Percentiles rank a stretch among this genome's conserved stretches.
Conservation (phyloP, 305 asterid genomes). For the Solanum aculeatissimum region DNA sequence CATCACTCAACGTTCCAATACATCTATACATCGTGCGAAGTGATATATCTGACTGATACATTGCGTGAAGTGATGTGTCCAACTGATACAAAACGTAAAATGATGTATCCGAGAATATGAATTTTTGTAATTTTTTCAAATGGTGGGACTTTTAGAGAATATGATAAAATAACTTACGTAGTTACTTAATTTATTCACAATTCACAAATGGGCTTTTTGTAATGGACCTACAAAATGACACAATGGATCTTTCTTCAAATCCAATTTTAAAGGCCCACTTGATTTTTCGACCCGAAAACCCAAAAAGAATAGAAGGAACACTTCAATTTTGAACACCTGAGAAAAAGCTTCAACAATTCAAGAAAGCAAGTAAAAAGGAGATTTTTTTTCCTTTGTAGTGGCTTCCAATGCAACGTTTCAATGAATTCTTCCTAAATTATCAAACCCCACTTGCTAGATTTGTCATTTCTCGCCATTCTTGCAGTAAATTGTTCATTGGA, state of each 20-base stretch:
- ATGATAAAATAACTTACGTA: too few relatives aligned
- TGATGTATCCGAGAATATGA: too few relatives aligned
- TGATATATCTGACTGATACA: too few relatives aligned
- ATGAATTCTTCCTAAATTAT: not conserved
- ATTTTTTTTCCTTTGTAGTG: not conserved
- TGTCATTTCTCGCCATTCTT: slow-evolving; percentile 11
- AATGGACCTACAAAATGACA: too few relatives aligned
- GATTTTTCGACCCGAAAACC: not conserved
- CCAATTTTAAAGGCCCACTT: not conserved
- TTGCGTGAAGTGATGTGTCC: too few relatives aligned
- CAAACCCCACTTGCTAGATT: slow-evolving; percentile 6
- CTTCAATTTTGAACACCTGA: not conserved
- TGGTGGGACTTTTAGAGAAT: too few relatives aligned
- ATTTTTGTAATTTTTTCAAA: too few relatives aligned
- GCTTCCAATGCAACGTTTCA: slow-evolving; percentile 15
- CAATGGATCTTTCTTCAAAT: not conserved
- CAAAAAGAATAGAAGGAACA: not conserved
- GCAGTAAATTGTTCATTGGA: slow-evolving; percentile 41
- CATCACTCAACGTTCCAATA: too few relatives aligned
- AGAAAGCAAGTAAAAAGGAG: not conserved
- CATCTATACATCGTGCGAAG: too few relatives aligned
- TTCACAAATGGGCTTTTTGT: too few relatives aligned
- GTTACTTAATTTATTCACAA: too few relatives aligned
- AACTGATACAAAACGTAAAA: too few relatives aligned
- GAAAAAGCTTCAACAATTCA: not conserved